Evolutionary conservation across 768 basidiomycete genomes (phyloP), one percentile per base, ranked within the genome.

Genomic region (Boletus coccyginus): DNA sequence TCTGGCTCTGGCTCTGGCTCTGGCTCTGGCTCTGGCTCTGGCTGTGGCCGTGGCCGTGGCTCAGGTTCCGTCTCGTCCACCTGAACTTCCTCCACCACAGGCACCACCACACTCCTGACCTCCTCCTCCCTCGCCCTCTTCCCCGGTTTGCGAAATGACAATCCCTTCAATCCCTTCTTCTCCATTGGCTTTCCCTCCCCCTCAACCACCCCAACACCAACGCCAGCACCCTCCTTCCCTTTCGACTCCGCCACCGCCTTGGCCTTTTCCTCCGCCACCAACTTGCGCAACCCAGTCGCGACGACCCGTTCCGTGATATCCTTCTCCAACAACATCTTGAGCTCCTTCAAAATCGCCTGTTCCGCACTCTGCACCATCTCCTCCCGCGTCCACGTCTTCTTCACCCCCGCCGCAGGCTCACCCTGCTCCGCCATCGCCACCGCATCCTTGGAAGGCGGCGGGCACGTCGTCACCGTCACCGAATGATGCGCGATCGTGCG

Each of bases 231-330:
- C 33, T 63, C 65, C 58, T 59, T 64, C 57, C 50, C 67, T 66
- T 69, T 61, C 51, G 55, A 65, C 50, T 68, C 62, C 8, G 14
- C 56, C 41, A 36, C 12, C 17, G 17, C 60, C 64, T 74, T 77
- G 62, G 70, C 68, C 70, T 78, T 81, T 72, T 82, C 81, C 61
- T 84, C 82, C 14, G 66, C 67, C 45, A 85, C 79, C 40, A 88
- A 58, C 59, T 75, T 74, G 57, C 80, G 74, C 47, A 92, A 59
- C 39, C 82, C 81, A 27, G 73, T 66, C 10, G 75, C 80, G 14
- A 90, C 80, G 3, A 89, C 70, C 19, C 82, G 79, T 43, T 87
- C 86, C 59, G 74, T 74, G 33, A 92, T 74, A 61, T 91, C 89
- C 70, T 82, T 85, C 70, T 85, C 82, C 46, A 91, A 71, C 49